Conservation (phyloP, 176 grass and related monocot species). For the Cenchrus americanus region DNA sequence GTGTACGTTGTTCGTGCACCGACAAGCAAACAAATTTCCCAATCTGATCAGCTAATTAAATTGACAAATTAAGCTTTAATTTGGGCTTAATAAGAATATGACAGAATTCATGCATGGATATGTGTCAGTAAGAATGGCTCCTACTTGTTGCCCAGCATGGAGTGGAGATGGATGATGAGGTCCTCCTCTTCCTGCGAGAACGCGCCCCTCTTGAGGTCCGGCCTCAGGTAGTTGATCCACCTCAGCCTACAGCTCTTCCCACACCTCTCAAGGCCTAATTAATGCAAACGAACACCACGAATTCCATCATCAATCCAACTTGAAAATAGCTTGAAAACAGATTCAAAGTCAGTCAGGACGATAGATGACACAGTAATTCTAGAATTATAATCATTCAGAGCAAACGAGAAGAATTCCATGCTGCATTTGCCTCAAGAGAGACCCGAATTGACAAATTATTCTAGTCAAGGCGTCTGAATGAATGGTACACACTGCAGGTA, state of each 20-base stretch:
- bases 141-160: slow-evolving; percentile 83
- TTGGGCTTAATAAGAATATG: neutral
- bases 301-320: neutral
- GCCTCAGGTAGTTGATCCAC: slow-evolving; percentile 82
- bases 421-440: neutral
- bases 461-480: neutral
- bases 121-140: neutral
- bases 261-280: slow-evolving; percentile 73
- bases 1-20: neutral
- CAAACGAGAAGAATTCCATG: neutral
- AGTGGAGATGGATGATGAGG: slow-evolving; percentile 73
- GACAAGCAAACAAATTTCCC: neutral
- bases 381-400: too few species aligned
- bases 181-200: slow-evolving; percentile 85
- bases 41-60: neutral
- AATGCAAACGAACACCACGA: slow-evolving; percentile 9
- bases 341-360: neutral
- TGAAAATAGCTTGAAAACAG: neutral
- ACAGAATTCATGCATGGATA: neutral
- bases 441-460: neutral
- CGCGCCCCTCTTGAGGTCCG: slow-evolving; percentile 79
- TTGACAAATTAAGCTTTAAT: neutral
- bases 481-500: neutral
- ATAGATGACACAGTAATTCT: neutral
- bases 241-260: slow-evolving; percentile 80